phyloP scores from a whole-genome alignment of 441 rosid species.

The Populus trichocarpa region DNA sequence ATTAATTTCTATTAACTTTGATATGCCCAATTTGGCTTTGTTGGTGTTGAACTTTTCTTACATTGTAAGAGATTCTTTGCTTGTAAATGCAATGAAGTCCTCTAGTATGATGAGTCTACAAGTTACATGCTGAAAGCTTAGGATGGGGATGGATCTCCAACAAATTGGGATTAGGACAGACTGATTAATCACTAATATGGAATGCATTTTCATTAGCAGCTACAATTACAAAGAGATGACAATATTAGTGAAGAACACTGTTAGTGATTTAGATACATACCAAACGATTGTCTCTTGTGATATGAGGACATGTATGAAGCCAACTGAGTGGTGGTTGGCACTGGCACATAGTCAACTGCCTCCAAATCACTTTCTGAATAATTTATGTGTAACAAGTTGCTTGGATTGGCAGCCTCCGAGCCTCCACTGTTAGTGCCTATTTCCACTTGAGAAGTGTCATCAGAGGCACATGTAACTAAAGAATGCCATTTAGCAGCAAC shows the following conservation, averaged over 20 bases:
- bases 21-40: background rate
- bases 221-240: background rate
- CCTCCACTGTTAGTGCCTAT: slow-evolving; percentile 9
- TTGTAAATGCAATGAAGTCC: background rate
- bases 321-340: slow-evolving; percentile 28
- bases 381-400: slow-evolving; percentile 13
- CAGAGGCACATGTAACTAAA: slow-evolving; percentile 30
- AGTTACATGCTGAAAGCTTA: background rate
- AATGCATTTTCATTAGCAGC: background rate
- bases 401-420: slow-evolving; percentile 12
- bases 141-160: background rate
- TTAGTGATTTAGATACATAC: slow-evolving; percentile 18
- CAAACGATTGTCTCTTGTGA: slow-evolving; percentile 48
- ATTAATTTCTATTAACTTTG: background rate
- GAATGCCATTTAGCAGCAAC: slow-evolving; percentile 57
- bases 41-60: background rate
- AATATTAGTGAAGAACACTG: background rate
- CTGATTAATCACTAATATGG: background rate
- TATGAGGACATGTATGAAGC: slow-evolving; percentile 31
- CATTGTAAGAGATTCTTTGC: background rate
- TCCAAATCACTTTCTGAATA: slow-evolving; percentile 53
- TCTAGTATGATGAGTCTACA: background rate
- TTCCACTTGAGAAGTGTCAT: slow-evolving; percentile 19
- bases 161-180: background rate
- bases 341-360: slow-evolving; percentile 32